Conservation (phyloP, 805 yeast species). For the Danielozyma ontarioensis region DNA sequence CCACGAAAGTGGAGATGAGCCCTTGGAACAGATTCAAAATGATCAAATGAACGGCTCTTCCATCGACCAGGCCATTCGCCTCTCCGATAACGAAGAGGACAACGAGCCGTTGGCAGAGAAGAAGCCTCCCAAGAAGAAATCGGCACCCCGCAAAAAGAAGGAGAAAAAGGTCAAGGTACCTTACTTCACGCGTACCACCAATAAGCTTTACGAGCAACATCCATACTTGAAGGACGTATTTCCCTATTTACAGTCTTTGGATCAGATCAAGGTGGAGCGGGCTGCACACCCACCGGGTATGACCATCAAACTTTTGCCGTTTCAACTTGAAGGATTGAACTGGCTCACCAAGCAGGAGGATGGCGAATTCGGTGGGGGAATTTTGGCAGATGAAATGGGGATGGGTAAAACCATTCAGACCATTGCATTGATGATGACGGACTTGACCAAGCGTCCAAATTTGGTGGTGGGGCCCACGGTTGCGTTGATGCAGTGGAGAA, state of each 20-base stretch:
- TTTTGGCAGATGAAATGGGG: conserved; percentile 98
- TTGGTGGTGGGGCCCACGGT: conserved; percentile 97
- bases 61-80: conserved; percentile 17
- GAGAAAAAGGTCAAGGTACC: conserved; percentile 56
- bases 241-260: conserved; percentile 49
- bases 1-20: conserved; percentile 8
- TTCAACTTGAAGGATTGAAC: conserved; percentile 87
- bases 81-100: conserved; percentile 24
- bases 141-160: conserved; percentile 25
- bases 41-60: conserved; percentile 28
- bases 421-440: conserved; percentile 77
- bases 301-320: conserved; percentile 72
- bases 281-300: conserved; percentile 78
- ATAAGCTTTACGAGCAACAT: conserved; percentile 64
- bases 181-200: conserved; percentile 65
- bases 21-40: conserved; percentile 19
- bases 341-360: conserved; percentile 87
- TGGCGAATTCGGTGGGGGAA: conserved; percentile 77
- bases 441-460: conserved; percentile 63
- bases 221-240: conserved; percentile 75
- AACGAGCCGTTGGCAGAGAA: not conserved
- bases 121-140: conserved; percentile 5
- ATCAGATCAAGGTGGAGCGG: conserved; percentile 43
- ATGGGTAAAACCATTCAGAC: conserved; percentile 99
- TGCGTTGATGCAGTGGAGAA: conserved; percentile 97